Evolutionary conservation across 108 stramenopile species (phyloP).

Genomic region (Fragilaria crotonensis): DNA sequence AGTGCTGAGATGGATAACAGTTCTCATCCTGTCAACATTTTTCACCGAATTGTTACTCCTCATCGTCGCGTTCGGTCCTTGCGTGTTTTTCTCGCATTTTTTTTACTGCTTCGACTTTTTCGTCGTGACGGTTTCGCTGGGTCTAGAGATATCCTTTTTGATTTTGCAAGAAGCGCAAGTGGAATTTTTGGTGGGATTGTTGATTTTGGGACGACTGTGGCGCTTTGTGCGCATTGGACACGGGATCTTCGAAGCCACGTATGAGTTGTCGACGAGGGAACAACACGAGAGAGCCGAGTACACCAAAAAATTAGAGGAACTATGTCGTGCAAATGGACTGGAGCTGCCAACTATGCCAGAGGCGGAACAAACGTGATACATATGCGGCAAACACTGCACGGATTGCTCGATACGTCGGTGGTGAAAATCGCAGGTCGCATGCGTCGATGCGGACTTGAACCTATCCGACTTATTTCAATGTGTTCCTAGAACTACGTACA

Average conservation of each 20-base stretch:
- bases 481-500: background rate
- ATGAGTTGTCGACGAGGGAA: slow-evolving; percentile 21
- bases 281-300: slow-evolving; percentile 18
- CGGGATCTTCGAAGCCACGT: slow-evolving; percentile 40
- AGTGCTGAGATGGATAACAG: background rate
- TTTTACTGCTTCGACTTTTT: slow-evolving; percentile 44
- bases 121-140: slow-evolving; percentile 31
- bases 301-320: slow-evolving; percentile 22
- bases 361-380: no score
- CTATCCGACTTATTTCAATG: background rate
- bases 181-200: slow-evolving; percentile 5
- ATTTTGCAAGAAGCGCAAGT: slow-evolving; percentile 11
- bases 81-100: slow-evolving; percentile 35
- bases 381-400: no score
- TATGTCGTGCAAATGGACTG: slow-evolving; percentile 12
- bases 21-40: slow-evolving; percentile 19
- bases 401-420: background rate
- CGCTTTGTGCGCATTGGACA: slow-evolving; percentile 58
- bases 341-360: slow-evolving; percentile 12
- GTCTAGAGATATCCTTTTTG: slow-evolving; percentile 29
- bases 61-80: slow-evolving; percentile 26
- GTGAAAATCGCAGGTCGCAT: background rate
- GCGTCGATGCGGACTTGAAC: background rate
- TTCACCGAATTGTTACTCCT: slow-evolving; percentile 26
- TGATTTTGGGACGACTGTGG: slow-evolving; percentile 38